These are phyloP conservation scores for Ostreobium quekettii DNA, from an alignment of 139 green algal genomes.

Conservation along the genomic window DNA sequence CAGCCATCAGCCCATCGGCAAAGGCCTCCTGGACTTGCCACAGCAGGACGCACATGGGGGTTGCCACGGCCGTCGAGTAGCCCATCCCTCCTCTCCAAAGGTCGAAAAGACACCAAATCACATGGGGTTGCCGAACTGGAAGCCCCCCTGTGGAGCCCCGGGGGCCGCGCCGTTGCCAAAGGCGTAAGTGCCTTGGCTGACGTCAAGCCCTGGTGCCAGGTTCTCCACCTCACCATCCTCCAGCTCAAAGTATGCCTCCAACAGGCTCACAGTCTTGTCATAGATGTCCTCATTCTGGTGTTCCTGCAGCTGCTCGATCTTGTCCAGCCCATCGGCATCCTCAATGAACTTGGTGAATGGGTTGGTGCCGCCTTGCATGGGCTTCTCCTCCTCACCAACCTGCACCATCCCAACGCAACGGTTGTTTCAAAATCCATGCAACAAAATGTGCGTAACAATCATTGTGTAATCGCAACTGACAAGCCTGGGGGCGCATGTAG, in stretches of 20 bases:
- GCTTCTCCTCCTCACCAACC: constrained; percentile 40
- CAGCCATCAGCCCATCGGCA: too few relatives aligned
- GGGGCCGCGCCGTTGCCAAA: constrained; percentile 31
- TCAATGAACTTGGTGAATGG: constrained; percentile 83
- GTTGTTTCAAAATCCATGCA: too few relatives aligned
- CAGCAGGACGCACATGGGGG: too few relatives aligned
- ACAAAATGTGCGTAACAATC: too few relatives aligned
- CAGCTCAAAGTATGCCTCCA: constrained; percentile 91
- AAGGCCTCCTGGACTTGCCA: too few relatives aligned
- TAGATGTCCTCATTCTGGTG: constrained; percentile 96
- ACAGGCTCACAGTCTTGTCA: constrained; percentile 92
- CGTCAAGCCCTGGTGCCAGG: constrained; percentile 63
- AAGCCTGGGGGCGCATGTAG: too few relatives aligned
- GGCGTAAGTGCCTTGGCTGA: constrained; percentile 33
- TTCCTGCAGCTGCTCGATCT: constrained; percentile 95
- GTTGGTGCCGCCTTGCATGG: constrained; percentile 59
- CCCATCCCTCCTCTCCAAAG: too few relatives aligned
- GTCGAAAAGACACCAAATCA: too few relatives aligned
- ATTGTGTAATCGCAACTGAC: too few relatives aligned
- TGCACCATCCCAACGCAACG: too few relatives aligned
- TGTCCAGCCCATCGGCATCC: constrained; percentile 96
- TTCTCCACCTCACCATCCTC: constrained; percentile 97
- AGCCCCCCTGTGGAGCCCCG: constrained; percentile 35
- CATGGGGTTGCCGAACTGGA: constrained; percentile 68
- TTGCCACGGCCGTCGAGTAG: too few relatives aligned